These are phyloP conservation scores for Whalleya microplaca DNA, from an alignment of 2,329 filamentous ascomycete species.

Conservation along the genomic window DNA sequence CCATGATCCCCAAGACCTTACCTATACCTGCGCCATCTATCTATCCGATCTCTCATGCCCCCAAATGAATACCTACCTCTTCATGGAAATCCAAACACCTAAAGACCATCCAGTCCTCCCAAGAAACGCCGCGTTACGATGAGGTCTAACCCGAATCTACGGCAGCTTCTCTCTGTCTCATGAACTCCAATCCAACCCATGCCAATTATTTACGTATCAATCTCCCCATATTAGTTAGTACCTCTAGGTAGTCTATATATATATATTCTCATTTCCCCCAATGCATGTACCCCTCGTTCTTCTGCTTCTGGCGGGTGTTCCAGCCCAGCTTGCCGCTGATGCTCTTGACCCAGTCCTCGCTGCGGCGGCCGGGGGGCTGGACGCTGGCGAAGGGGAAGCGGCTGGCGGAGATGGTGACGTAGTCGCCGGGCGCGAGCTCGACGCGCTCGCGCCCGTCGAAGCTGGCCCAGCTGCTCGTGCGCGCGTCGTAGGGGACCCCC, in stretches of 20 bases:
- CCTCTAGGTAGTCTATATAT: not conserved
- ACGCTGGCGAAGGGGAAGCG: slow-evolving; percentile 81
- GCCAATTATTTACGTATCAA: no score
- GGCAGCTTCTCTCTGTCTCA: no score
- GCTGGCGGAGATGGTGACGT: slow-evolving; percentile 81
- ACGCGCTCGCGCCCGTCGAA: slow-evolving; percentile 92
- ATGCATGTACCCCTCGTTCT: slow-evolving; percentile 57
- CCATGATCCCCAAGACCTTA: no score
- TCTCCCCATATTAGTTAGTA: no score
- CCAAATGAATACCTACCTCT: no score
- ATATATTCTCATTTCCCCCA: slow-evolving; percentile 46
- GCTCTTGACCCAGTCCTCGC: slow-evolving; percentile 82
- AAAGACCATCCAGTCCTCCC: no score
- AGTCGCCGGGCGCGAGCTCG: slow-evolving; percentile 79
- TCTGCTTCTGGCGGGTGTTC: slow-evolving; percentile 81
- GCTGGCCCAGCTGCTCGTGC: slow-evolving; percentile 92
- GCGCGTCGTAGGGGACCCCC: slow-evolving; percentile 91
- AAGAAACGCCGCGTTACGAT: no score
- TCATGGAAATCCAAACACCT: no score
- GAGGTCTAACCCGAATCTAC: no score
- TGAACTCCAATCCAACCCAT: no score
- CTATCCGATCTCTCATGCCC: no score
- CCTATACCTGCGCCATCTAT: no score
- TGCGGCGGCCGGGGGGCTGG: slow-evolving; percentile 67
- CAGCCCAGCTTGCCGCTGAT: slow-evolving; percentile 79